These are phyloP conservation scores for Pythium dissotocum DNA, from an alignment of 352 stramenopile genomes.

Conservation along the genomic window DNA sequence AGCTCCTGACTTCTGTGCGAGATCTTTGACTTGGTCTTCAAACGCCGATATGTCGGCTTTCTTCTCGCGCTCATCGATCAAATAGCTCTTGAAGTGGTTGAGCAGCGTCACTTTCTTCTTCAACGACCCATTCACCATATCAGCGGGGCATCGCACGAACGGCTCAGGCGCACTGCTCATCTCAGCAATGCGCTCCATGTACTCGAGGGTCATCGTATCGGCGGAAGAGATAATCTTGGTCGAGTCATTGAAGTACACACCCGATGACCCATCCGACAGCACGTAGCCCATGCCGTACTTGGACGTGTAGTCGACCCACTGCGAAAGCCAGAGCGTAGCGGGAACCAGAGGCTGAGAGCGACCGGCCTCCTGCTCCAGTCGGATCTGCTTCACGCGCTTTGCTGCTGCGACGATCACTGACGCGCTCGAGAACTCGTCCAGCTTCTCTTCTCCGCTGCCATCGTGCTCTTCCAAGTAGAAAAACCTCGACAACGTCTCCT, in stretches of 20 bases:
- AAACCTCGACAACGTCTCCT: conserved; percentile 58
- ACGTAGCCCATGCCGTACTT: conserved; percentile 99
- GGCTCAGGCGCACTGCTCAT: conserved; percentile 35
- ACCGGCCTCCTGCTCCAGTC: conserved; percentile 47
- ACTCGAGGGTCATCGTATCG: conserved; percentile 91
- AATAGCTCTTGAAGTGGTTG: conserved; percentile 97
- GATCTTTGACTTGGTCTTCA: conserved; percentile 26
- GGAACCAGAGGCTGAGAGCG: conserved; percentile 26
- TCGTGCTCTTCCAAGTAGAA: conserved; percentile 66
- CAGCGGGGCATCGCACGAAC: conserved; percentile 43
- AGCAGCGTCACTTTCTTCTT: conserved; percentile 99
- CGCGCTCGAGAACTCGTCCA: conserved; percentile 63
- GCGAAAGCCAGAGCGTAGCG: conserved; percentile 91
- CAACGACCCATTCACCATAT: conserved; percentile 85
- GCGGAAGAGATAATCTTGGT: conserved; percentile 96
- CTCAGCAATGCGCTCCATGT: conserved; percentile 90
- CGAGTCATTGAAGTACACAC: conserved; percentile 99
- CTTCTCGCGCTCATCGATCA: conserved; percentile 82
- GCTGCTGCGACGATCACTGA: conserved; percentile 58
- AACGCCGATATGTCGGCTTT: conserved; percentile 28
- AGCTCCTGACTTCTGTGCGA: conserved; percentile 13
- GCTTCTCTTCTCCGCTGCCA: conserved; percentile 29
- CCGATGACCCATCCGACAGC: conserved; percentile 92
- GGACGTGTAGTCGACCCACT: conserved; percentile 99
- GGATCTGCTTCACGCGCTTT: conserved; percentile 66